Percentiles rank a stretch among this genome's conserved stretches.
Conservation (phyloP, 148 eudicot genomes). For the Silene uniflora region DNA sequence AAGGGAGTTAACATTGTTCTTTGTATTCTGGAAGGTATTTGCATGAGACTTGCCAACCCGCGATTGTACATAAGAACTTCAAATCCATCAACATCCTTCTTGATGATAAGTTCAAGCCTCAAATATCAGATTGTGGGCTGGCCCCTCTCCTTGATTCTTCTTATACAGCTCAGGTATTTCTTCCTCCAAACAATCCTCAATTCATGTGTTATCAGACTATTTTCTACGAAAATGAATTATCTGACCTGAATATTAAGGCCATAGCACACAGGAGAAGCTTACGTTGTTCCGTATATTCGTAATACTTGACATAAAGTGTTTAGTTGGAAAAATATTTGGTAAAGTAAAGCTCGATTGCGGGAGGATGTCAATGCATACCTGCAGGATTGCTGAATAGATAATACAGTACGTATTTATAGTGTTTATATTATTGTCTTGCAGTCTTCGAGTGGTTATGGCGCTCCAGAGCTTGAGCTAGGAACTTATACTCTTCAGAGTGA, state of each 20-base stretch:
- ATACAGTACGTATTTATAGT: no score
- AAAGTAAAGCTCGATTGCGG: no score
- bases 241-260: not conserved
- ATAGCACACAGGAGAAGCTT: not conserved
- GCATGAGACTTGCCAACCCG: constrained; percentile 84
- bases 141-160: constrained; percentile 47
- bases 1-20: not conserved
- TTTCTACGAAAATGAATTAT: not conserved
- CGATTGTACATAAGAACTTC: constrained; percentile 77
- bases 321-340: no score
- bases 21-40: constrained; percentile 57
- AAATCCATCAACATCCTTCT: constrained; percentile 78
- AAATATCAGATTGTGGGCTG: constrained; percentile 85
- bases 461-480: constrained; percentile 95
- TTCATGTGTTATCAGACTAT: not conserved
- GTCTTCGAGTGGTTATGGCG: constrained; percentile 73
- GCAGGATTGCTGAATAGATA: not conserved
- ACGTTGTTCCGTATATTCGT: no score
- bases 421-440: constrained; percentile 20
- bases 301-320: no score
- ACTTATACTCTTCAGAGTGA: constrained; percentile 71
- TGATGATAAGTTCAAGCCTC: constrained; percentile 60
- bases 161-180: constrained; percentile 52
- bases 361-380: no score
- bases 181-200: not conserved